These are phyloP conservation scores for Exophiala bonariae DNA, from an alignment of 2,329 filamentous ascomycete species.

Conservation along the genomic window DNA sequence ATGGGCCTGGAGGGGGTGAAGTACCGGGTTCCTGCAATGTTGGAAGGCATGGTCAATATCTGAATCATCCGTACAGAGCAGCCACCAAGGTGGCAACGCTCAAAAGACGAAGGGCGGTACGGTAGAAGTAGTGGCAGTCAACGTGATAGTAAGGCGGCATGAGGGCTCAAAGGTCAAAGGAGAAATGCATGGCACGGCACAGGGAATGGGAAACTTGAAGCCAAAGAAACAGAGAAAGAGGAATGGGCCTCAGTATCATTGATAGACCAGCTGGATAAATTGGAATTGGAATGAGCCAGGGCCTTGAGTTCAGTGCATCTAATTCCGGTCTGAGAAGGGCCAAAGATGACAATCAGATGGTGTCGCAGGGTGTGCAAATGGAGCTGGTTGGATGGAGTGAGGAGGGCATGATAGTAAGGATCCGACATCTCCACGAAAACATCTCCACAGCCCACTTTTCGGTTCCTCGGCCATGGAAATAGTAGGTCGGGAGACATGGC, in stretches of 20 bases:
- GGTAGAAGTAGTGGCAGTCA: slow-evolving; percentile 92
- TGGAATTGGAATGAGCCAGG: background rate
- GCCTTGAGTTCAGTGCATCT: background rate
- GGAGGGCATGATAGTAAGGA: background rate
- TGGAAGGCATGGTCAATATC: slow-evolving; percentile 55
- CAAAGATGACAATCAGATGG: slow-evolving; percentile 1
- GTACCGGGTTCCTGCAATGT: slow-evolving; percentile 65
- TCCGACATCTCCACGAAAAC: too few species aligned
- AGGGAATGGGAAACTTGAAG: slow-evolving; percentile 42
- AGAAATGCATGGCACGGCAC: slow-evolving; percentile 7
- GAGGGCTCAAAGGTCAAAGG: slow-evolving; percentile 9
- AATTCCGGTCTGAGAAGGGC: background rate
- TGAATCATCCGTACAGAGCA: slow-evolving; percentile 67
- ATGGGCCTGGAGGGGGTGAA: slow-evolving; percentile 73
- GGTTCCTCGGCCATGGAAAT: background rate
- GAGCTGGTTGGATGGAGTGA: background rate
- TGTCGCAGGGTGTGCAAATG: slow-evolving; percentile 11
- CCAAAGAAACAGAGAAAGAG: slow-evolving; percentile 8
- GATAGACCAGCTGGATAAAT: slow-evolving; percentile 9
- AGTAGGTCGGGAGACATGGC: slow-evolving; percentile 3
- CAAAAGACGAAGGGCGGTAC: slow-evolving; percentile 81
- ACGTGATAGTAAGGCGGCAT: slow-evolving; percentile 83
- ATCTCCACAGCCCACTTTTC: too few species aligned
- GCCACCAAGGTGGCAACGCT: slow-evolving; percentile 79
- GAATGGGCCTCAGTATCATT: slow-evolving; percentile 1